Percentiles rank a stretch among this genome's conserved stretches.
Conservation (phyloP, 208 protist genomes). For the Porcisia deanei region DNA sequence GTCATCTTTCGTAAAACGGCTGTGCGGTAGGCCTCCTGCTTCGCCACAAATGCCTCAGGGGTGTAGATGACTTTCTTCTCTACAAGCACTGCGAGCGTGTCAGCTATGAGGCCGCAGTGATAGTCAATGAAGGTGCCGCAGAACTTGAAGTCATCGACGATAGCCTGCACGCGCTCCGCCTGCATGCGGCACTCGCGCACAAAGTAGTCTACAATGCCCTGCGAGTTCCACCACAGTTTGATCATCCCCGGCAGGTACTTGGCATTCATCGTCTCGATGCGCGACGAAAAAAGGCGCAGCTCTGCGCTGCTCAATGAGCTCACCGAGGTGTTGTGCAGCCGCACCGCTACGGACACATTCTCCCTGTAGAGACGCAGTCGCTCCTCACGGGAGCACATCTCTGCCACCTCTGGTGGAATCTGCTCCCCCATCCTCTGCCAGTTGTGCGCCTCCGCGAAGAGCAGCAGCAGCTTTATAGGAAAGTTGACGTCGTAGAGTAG, state of each 20-base stretch:
- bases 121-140: conserved; percentile 84
- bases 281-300: conserved; percentile 93
- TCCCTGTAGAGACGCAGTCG: conserved; percentile 95
- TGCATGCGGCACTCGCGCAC: conserved; percentile 92
- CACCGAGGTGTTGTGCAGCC: conserved; percentile 96
- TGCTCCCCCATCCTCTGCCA: conserved; percentile 92
- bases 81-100: conserved; percentile 94
- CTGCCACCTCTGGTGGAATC: conserved; percentile 80
- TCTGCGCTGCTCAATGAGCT: conserved; percentile 88
- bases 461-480: conserved; percentile 86
- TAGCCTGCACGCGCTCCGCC: conserved; percentile 75
- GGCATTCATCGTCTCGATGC: conserved; percentile 91
- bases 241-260: conserved; percentile 93
- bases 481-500: conserved; percentile 94
- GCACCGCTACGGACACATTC: conserved; percentile 94
- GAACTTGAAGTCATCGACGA: conserved; percentile 96
- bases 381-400: conserved; percentile 92
- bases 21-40: conserved; percentile 84
- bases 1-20: conserved; percentile 76
- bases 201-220: conserved; percentile 96
- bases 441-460: conserved; percentile 96
- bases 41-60: conserved; percentile 81
- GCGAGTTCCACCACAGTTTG: conserved; percentile 95
- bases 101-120: conserved; percentile 90
- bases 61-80: conserved; percentile 95